phyloP scores from a whole-genome alignment of 108 stramenopile species.

The Cylindrotheca fusiformis region DNA sequence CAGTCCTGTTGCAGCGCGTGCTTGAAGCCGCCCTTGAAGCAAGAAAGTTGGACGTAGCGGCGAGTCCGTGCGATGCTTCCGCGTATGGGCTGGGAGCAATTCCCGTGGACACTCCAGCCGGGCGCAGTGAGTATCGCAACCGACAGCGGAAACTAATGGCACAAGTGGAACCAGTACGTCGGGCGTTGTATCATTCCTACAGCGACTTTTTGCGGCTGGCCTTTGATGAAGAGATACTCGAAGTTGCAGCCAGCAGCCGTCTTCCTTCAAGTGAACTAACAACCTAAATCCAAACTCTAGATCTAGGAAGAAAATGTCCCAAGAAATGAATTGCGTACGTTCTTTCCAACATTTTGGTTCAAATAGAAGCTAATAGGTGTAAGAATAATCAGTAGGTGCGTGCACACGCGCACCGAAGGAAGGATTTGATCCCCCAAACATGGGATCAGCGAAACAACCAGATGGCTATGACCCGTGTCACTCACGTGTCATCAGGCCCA shows the following conservation, averaged over 20 bases:
- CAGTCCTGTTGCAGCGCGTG: slow-evolving; percentile 52
- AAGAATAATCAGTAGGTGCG: too few relatives aligned
- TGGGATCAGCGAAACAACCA: too few relatives aligned
- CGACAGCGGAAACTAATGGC: slow-evolving; percentile 58
- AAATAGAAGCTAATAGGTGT: too few relatives aligned
- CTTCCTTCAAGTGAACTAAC: too few relatives aligned
- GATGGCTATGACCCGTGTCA: too few relatives aligned
- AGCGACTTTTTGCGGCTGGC: slow-evolving; percentile 45
- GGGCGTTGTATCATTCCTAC: slow-evolving; percentile 49
- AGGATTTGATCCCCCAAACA: too few relatives aligned
- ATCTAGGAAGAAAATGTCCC: not conserved
- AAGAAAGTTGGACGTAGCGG: slow-evolving; percentile 84
- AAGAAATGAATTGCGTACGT: not conserved
- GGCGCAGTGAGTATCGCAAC: slow-evolving; percentile 67
- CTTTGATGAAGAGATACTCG: slow-evolving; percentile 35
- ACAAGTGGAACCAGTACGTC: slow-evolving; percentile 50
- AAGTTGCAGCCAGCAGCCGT: not conserved
- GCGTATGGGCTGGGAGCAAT: slow-evolving; percentile 58
- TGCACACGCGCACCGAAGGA: too few relatives aligned
- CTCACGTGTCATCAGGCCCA: too few relatives aligned
- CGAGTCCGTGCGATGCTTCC: slow-evolving; percentile 87
- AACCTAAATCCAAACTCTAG: too few relatives aligned
- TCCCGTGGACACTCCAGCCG: slow-evolving; percentile 82
- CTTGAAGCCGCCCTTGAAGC: slow-evolving; percentile 73
- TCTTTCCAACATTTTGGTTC: not conserved